These are phyloP conservation scores for Calonectria pteridis DNA, from an alignment of 2,329 filamentous ascomycete genomes.

Conservation along the genomic window DNA sequence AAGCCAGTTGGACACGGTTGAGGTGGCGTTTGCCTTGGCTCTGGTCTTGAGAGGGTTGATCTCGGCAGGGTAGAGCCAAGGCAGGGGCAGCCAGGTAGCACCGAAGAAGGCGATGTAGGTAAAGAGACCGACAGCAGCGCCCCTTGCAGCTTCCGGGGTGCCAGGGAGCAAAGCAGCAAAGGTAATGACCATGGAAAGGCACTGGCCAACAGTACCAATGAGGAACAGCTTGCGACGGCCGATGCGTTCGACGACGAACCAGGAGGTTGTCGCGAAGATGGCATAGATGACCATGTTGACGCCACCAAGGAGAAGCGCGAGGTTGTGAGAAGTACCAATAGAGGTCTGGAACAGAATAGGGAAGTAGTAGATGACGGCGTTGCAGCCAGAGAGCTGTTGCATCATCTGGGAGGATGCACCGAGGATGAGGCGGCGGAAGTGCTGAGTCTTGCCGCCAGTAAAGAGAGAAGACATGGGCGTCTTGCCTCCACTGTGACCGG, in stretches of 20 bases:
- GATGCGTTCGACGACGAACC: constrained; percentile 64
- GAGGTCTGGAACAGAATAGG: constrained; percentile 65
- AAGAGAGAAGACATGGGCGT: constrained; percentile 66
- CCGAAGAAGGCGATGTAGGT: constrained; percentile 78
- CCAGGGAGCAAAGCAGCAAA: constrained; percentile 76
- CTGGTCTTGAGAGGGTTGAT: constrained; percentile 64
- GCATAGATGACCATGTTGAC: constrained; percentile 68
- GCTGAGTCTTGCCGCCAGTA: constrained; percentile 73
- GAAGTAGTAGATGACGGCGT: constrained; percentile 72
- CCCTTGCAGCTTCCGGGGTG: constrained; percentile 70
- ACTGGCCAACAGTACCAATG: constrained; percentile 60
- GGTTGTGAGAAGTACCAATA: constrained; percentile 51
- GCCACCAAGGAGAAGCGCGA: constrained; percentile 63
- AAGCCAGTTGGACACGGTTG: constrained; percentile 72
- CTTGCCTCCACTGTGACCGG: constrained; percentile 58
- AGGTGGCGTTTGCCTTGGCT: constrained; percentile 63
- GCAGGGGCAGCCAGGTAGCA: constrained; percentile 73
- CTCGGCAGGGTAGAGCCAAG: constrained; percentile 70
- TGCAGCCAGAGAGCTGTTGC: constrained; percentile 73
- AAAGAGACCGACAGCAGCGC: constrained; percentile 76
- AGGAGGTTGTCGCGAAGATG: constrained; percentile 65
- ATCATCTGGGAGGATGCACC: constrained; percentile 71
- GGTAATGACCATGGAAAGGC: constrained; percentile 69
- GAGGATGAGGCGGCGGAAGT: constrained; percentile 73
- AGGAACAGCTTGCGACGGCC: constrained; percentile 62